Base-by-base conservation (phyloP, 371 early-diverging fungal genomes). In the Mortierella sp. region DNA sequence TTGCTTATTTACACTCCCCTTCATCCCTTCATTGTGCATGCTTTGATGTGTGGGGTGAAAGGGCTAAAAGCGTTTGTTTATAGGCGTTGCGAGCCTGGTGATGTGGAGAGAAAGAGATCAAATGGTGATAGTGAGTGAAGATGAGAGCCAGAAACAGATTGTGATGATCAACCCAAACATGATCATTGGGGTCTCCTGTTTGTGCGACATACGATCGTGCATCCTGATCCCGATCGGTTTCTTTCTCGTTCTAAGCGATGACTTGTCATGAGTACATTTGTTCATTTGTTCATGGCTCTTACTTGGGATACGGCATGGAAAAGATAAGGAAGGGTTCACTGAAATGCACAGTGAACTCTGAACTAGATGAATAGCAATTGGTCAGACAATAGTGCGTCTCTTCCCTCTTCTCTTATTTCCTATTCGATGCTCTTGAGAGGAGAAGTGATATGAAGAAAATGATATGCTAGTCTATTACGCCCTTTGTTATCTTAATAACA, bases 141-240 rank as follows among this genome's bases (percentile, higher is more conserved):
- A 50, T 34, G 68, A 68, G 68, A 68, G 68, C 68, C 68, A 38
- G 68, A 38, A 63, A 65, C 68, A 21, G 68, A 65, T 65, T 24
- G 38, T 21, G 14, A 21, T 5, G 68, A 68, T 68, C 42, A 68
- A 68, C 38, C 38, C 42, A 68, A 31, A 19, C 16, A 19, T 31
- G 63, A 63, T 63, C 34, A 34, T 31, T 16, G 21, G 24, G 68
- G 16, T 28, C 26, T 9, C 42, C 24, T n/a, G n/a, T 11, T 34
- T 68, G 68, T 68, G 42, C 68, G 21, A 68, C 68, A 68, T 31
- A 38, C 68, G 42, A 68, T 68, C 10, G 38, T 68, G 68, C 68
- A 24, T 24, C 68, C 68, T 68, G 68, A 68, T 68, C 68, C 68
- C 21, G 68, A 38, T 68, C 68, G 38, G 68, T 24, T 1, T 21